Conservation (phyloP, 495 filamentous ascomycete genomes). For the Penicillium arizonense region DNA sequence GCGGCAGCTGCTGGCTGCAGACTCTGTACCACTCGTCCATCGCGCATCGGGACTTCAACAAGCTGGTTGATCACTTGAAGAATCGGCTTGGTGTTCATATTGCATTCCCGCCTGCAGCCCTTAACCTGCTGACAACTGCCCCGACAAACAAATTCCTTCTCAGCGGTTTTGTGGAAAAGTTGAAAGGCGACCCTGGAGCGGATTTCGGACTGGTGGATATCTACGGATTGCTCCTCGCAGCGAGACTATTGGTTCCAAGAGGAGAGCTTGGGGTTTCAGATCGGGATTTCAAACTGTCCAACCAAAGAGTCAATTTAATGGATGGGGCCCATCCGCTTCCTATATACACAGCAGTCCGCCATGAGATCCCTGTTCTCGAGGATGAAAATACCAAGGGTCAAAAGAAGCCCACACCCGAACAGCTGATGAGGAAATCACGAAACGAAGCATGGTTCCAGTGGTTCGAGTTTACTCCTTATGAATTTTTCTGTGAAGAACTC, state of each 20-base stretch:
- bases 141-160: constrained; percentile 93
- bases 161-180: constrained; percentile 83
- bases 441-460: constrained; percentile 93
- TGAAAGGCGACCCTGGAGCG: constrained; percentile 75
- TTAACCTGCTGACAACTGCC: constrained; percentile 70
- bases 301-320: constrained; percentile 68
- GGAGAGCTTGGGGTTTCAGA: constrained; percentile 75
- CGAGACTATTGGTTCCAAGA: constrained; percentile 79
- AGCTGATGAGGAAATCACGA: constrained; percentile 60
- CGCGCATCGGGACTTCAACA: constrained; percentile 57
- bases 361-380: constrained; percentile 77
- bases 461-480: constrained; percentile 96
- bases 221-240: constrained; percentile 83
- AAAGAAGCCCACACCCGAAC: constrained; percentile 39
- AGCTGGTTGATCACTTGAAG: constrained; percentile 81
- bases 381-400: constrained; percentile 29
- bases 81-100: constrained; percentile 80
- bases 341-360: constrained; percentile 91
- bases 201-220: constrained; percentile 89
- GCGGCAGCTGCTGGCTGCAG: constrained; percentile 94
- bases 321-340: constrained; percentile 82
- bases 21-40: constrained; percentile 86
- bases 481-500: constrained; percentile 93
- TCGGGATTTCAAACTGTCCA: constrained; percentile 83
- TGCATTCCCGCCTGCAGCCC: constrained; percentile 82